phyloP scores from a whole-genome alignment of 495 filamentous ascomycete genomes.

The Penicillium turbatum region DNA sequence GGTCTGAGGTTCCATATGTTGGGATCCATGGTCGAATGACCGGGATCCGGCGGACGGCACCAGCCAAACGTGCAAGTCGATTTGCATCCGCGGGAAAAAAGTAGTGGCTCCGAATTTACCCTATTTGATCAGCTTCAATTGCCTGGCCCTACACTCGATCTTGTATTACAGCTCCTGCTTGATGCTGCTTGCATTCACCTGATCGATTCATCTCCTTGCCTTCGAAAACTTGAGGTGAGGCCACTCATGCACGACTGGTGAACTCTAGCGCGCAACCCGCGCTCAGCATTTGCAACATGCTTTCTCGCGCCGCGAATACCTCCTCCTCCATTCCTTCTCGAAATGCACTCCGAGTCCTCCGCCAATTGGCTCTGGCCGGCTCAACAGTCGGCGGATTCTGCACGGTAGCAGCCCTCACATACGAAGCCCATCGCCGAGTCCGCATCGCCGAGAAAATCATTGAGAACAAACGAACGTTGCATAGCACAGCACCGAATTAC shows the following conservation, averaged over 20 bases:
- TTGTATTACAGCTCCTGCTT: background rate
- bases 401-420: slow-evolving; percentile 39
- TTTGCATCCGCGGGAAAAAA: slow-evolving; percentile 22
- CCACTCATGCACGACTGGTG: slow-evolving; percentile 22
- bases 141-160: background rate
- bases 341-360: slow-evolving; percentile 44
- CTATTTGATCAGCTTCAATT: slow-evolving; percentile 12
- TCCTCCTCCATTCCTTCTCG: slow-evolving; percentile 40
- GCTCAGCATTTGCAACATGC: slow-evolving; percentile 31
- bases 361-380: slow-evolving; percentile 41
- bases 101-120: slow-evolving; percentile 21
- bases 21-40: slow-evolving; percentile 16
- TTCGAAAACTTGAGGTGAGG: background rate
- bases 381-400: slow-evolving; percentile 41
- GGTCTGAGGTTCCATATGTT: background rate
- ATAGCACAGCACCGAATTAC: slow-evolving; percentile 42
- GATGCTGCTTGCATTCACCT: background rate
- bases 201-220: background rate
- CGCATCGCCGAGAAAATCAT: slow-evolving; percentile 40
- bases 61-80: slow-evolving; percentile 18
- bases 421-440: slow-evolving; percentile 42
- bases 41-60: slow-evolving; percentile 19
- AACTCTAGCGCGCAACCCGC: slow-evolving; percentile 22
- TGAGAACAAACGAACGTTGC: slow-evolving; percentile 42
- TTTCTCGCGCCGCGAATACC: slow-evolving; percentile 28